Evolutionary conservation across 805 yeast species (phyloP), one percentile per base, ranked within the genome.

Genomic region (Kodamaea sagamina): DNA sequence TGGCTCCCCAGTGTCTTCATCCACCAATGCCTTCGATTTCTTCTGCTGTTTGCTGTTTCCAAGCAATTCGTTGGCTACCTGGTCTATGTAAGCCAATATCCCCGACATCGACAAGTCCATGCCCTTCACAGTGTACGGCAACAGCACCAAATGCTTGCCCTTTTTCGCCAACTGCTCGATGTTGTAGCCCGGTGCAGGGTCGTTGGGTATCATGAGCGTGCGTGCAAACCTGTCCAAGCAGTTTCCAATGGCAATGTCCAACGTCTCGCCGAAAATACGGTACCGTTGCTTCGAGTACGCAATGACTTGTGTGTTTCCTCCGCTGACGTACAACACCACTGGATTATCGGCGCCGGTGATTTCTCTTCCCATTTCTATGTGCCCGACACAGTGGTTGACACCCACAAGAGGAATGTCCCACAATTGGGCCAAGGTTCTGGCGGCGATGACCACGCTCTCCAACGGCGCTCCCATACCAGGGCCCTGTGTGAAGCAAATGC

Each of bases 381-480:
- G 99, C 1, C 99, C 99, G 27, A 93, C 81, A 65, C 99, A 93
- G 63, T 93, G 99, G 57, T 93, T 93, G 3, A 93, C 99, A 0
- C 98, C 98, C 6, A 93, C 84, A 24, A 93, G 63, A 0, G 99
- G 98, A 16, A 86, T 67, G 2, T 77, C 61, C 95, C 96, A 89
- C 51, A 92, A 59, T 52, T 84, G 81, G 6, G 89, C 72, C 28
- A 90, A 66, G 0, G 97, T 82, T 58, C 99, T 72, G 1, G 99
- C 98, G 1, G 95, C 95, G 38, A 93, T 74, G 2, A 85, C 98
- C 29, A 89, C 97, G 43, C 92, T 81, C 54, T 93, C 96, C 41
- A 93, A 68, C 0, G 99, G 99, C 0, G 98, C 98, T 2, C 99
- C 99, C 98, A 93, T 93, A 1, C 99, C 99, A 0, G 99, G 99